Percentiles rank a stretch among this genome's conserved stretches.
These are phyloP conservation scores for Arthrobotrys sphaeroides DNA, from an alignment of 2,329 filamentous ascomycete genomes.

Conservation along the genomic window DNA sequence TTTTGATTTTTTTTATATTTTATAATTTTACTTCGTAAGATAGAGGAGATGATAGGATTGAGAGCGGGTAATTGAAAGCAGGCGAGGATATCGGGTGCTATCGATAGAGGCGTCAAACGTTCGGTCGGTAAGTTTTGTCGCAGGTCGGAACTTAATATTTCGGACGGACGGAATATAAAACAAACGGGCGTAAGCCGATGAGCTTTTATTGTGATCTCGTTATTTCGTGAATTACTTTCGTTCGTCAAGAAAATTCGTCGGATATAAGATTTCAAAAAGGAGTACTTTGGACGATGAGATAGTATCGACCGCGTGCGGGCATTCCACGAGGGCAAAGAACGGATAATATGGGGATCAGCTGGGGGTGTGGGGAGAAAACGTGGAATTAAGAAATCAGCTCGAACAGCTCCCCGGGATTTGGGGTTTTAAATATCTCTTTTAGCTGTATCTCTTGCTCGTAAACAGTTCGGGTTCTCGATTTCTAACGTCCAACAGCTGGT, in stretches of 20 bases:
- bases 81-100: too few relatives aligned
- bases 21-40: neutral
- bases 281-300: too few relatives aligned
- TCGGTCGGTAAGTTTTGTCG: neutral
- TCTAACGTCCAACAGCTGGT: neutral
- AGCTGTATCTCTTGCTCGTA: too few relatives aligned
- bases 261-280: neutral
- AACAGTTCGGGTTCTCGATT: neutral
- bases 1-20: neutral
- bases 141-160: conserved; percentile 26
- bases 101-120: too few relatives aligned
- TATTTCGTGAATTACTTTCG: neutral
- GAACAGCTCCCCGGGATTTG: neutral
- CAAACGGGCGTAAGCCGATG: too few relatives aligned
- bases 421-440: neutral
- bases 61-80: neutral
- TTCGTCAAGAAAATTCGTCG: neutral
- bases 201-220: neutral
- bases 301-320: neutral
- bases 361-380: neutral
- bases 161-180: neutral
- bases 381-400: neutral
- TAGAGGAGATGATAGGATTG: neutral
- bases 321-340: neutral
- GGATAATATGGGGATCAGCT: neutral